These are phyloP conservation scores for Pouteria glomerata DNA, from an alignment of 148 eudicot species.

Conservation along the genomic window DNA sequence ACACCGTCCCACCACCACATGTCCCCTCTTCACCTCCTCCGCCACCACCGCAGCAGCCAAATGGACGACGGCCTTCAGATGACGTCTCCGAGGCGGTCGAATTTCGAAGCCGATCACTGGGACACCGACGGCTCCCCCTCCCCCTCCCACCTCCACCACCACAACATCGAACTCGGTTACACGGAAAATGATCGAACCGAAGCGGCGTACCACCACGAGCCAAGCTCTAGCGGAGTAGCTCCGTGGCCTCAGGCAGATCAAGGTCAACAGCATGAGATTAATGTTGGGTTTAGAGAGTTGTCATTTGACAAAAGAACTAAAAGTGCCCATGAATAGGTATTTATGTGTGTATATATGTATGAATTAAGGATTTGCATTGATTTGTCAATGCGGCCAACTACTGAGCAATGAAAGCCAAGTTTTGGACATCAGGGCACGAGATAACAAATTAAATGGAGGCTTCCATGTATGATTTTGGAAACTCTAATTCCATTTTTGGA, in stretches of 20 bases:
- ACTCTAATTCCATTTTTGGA: no score
- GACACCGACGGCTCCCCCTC: constrained; percentile 16
- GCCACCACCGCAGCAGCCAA: constrained; percentile 20
- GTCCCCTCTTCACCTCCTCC: constrained; percentile 34
- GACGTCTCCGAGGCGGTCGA: constrained; percentile 19
- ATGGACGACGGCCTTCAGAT: constrained; percentile 19
- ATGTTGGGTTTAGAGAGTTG: constrained; percentile 8
- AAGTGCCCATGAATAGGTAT: no score
- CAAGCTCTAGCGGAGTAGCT: neutral
- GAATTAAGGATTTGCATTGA: no score
- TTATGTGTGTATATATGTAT: no score
- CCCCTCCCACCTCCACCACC: constrained; percentile 3
- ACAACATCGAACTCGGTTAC: neutral
- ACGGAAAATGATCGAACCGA: neutral
- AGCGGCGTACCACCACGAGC: neutral
- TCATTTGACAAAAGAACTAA: constrained; percentile 11
- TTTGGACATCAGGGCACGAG: no score
- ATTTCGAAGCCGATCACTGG: constrained; percentile 19
- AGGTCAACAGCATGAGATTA: constrained; percentile 2
- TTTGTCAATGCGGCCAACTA: no score
- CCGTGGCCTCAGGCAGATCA: neutral
- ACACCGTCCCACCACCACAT: constrained; percentile 26
- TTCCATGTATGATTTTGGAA: no score
- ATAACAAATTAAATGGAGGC: no score
- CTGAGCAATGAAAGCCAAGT: no score